Percentiles rank a stretch among this genome's conserved stretches.
phyloP scores from a whole-genome alignment of 345 rosid species.

The Camelina neglecta region DNA sequence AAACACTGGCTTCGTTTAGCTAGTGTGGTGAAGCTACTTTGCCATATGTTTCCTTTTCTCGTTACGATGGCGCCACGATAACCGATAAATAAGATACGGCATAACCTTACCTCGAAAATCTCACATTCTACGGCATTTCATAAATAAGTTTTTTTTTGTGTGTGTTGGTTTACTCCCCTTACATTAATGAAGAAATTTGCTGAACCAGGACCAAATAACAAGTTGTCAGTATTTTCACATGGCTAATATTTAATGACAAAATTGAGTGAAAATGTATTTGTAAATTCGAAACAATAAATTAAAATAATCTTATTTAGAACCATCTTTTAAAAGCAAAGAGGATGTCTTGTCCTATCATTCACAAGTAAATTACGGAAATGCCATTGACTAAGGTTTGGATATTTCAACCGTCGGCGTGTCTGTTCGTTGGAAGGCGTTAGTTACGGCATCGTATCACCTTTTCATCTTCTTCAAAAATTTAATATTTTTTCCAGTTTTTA shows the following conservation, averaged over 20 bases:
- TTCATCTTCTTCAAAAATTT: conserved; percentile 25
- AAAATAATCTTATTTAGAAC: background rate
- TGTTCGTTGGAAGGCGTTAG: conserved; percentile 31
- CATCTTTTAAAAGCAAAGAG: conserved; percentile 22
- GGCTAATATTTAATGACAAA: conserved; percentile 20
- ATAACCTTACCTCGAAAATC: conserved; percentile 5
- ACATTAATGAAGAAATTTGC: conserved; percentile 15
- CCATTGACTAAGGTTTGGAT: conserved; percentile 15
- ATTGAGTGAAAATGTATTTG: background rate
- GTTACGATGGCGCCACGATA: conserved; percentile 25
- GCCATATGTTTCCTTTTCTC: conserved; percentile 27
- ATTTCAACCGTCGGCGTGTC: conserved; percentile 37
- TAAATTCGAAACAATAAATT: background rate
- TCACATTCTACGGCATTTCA: conserved; percentile 7
- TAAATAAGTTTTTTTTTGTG: background rate
- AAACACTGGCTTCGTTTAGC: conserved; percentile 4
- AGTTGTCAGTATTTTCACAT: conserved; percentile 36
- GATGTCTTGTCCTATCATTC: conserved; percentile 25
- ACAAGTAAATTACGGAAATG: conserved; percentile 16
- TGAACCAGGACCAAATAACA: conserved; percentile 3
- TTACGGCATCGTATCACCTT: conserved; percentile 28
- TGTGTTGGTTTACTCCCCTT: background rate
- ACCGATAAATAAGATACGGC: background rate
- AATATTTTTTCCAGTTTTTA: no score
- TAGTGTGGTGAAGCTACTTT: conserved; percentile 17